Conservation (phyloP, 305 asterid genomes). For the Solanum hybrid region DNA sequence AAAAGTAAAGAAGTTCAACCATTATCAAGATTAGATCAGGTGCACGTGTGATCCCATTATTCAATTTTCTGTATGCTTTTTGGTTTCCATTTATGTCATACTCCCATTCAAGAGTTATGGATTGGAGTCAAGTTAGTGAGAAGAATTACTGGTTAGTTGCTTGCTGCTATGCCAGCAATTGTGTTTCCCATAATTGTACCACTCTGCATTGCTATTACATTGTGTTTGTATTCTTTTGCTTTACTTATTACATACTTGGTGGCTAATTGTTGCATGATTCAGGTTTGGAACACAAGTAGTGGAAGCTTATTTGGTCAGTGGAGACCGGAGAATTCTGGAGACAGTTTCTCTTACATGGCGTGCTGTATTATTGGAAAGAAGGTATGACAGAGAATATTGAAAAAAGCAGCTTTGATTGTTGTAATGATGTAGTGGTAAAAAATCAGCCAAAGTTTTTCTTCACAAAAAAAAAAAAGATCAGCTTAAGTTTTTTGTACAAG, state of each 20-base stretch:
- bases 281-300: slow-evolving; percentile 24
- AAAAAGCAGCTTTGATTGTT: not conserved
- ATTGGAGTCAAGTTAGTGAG: not conserved
- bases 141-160: not conserved
- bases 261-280: not conserved
- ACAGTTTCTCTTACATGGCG: slow-evolving; percentile 17
- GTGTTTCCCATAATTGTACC: not conserved
- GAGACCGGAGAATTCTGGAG: slow-evolving; percentile 9
- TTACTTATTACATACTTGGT: not conserved
- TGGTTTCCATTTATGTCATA: not conserved
- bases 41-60: not conserved
- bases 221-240: not conserved
- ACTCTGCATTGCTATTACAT: not conserved
- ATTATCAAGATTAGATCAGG: not conserved
- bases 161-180: not conserved
- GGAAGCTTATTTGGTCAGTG: slow-evolving; percentile 22
- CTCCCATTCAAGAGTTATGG: not conserved
- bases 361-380: slow-evolving; percentile 18
- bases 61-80: not conserved
- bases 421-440: not conserved
- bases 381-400: slow-evolving; percentile 7
- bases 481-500: not conserved
- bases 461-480: not conserved
- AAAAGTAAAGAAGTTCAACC: not conserved
- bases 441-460: not conserved